Evolutionary conservation across 78 protist genomes (phyloP).

Genomic region (Emiliania huxleyi): DNA sequence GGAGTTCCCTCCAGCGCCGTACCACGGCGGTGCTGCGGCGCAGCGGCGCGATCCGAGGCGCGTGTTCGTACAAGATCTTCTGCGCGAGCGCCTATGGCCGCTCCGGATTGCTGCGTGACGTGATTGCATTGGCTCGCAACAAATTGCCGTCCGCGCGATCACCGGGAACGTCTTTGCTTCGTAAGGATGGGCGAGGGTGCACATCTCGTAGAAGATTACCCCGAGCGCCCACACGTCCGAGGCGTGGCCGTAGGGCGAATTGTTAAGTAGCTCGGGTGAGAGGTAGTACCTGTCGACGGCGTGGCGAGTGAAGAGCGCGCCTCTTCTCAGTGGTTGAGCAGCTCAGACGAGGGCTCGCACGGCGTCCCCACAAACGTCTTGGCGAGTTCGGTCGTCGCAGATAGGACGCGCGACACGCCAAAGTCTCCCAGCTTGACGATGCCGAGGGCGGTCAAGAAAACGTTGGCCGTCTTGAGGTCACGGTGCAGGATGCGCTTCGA

Average conservation of each 20-base stretch:
- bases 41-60: not conserved
- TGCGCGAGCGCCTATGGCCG: not conserved
- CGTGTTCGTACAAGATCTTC: not conserved
- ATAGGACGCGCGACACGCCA: conserved; percentile 36
- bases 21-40: not conserved
- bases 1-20: too few species aligned
- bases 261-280: not conserved
- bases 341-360: conserved; percentile 32
- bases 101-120: too few species aligned
- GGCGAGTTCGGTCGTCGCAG: conserved; percentile 25
- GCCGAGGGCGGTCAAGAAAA: not conserved
- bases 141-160: not conserved
- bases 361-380: conserved; percentile 67
- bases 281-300: too few species aligned
- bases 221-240: conserved; percentile 16
- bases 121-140: too few species aligned
- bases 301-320: too few species aligned
- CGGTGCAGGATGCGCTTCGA: not conserved
- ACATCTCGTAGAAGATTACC: not conserved
- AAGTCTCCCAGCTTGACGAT: conserved; percentile 17
- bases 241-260: not conserved
- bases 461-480: conserved; percentile 12
- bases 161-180: not conserved
- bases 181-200: not conserved
- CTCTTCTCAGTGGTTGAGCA: too few species aligned